phyloP scores from a whole-genome alignment of 352 stramenopile species.

The Phytophthora chlamydospora region DNA sequence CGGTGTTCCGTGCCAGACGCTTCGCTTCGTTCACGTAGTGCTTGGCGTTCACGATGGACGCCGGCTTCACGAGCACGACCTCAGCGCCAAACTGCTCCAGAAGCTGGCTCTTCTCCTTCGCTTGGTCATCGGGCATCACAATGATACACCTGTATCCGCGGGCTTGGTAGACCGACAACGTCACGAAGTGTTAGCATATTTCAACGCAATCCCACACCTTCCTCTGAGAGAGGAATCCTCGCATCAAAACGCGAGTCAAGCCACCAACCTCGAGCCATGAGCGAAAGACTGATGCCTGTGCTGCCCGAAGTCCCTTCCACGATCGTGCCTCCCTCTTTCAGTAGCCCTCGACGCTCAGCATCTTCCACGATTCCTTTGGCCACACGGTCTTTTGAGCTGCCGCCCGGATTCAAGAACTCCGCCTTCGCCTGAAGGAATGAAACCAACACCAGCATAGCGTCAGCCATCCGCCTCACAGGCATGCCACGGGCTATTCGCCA shows the following conservation, averaged over 20 bases:
- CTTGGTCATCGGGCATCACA: constrained; percentile 98
- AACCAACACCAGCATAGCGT: background rate
- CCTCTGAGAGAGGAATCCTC: too few relatives aligned
- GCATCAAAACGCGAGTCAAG: constrained; percentile 3
- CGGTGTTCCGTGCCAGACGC: constrained; percentile 78
- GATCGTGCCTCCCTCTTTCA: constrained; percentile 94
- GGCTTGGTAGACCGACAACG: constrained; percentile 40
- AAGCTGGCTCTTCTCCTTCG: constrained; percentile 90
- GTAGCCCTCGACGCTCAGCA: constrained; percentile 86
- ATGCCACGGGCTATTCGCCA: background rate
- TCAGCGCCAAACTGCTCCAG: constrained; percentile 87
- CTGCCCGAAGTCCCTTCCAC: constrained; percentile 98
- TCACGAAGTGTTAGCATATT: constrained; percentile 8
- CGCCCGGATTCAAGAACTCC: constrained; percentile 97
- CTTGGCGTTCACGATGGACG: constrained; percentile 97
- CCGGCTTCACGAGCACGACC: constrained; percentile 89
- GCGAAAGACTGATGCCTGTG: constrained; percentile 97
- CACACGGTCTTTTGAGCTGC: constrained; percentile 97
- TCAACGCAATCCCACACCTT: background rate
- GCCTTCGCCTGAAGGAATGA: constrained; percentile 83
- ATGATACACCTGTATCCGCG: constrained; percentile 95
- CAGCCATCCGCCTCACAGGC: background rate
- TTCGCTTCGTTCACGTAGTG: constrained; percentile 98
- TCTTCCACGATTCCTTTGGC: constrained; percentile 95
- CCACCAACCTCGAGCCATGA: constrained; percentile 83